Evolutionary conservation across 768 basidiomycete species (phyloP), one percentile per base, ranked within the genome.

Genomic region (Lepiota subincarnata): DNA sequence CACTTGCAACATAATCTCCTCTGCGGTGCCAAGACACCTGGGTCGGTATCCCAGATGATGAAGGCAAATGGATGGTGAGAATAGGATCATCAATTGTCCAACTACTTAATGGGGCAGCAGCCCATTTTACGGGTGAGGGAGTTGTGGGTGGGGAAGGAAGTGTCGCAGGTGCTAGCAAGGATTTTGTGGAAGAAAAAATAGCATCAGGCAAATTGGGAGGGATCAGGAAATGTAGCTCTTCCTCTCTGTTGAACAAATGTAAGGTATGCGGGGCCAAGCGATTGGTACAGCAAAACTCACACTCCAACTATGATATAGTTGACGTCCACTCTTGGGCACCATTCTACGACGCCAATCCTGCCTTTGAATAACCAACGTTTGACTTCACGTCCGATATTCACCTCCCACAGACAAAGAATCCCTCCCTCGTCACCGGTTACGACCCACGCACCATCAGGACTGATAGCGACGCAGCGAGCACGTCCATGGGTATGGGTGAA

Each of bases 1-100:
- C 93, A 45, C 91, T 91, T 42, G 96, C 87, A 59, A 99, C 75
- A 64, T 99, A 99, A 67, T 99, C 97, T 45, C 97, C 97, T 63
- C 86, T 83, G 48, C 89, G 78, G 68, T 99, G 97, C 93, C 95
- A 98, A 35, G 86, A 71, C 8, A 98, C 75, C 64, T 97, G 92
- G 62, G 81, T 88, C 4, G 88, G 81, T 38, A 82, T 62, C 4
- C 89, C 88, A 28, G 90, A 86, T 7, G 78, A 78, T 5, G 80
- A 62, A 4, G 86, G 87, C 39, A 92, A 68, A 38, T 71, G 73
- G 50, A 89, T 66, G 6, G 80, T 82, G 45, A 92, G 70, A 61
- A 83, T 74, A 14, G 87, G 75, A 3, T 70, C 69, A 50, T 86
- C 82, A 39, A 75, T 69, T 12, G 77, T 74, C 65, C 77, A 78